Evolutionary conservation across 2,329 filamentous ascomycete species (phyloP), one percentile per base, ranked within the genome.

Genomic region (Alternaria angustiovoidea): DNA sequence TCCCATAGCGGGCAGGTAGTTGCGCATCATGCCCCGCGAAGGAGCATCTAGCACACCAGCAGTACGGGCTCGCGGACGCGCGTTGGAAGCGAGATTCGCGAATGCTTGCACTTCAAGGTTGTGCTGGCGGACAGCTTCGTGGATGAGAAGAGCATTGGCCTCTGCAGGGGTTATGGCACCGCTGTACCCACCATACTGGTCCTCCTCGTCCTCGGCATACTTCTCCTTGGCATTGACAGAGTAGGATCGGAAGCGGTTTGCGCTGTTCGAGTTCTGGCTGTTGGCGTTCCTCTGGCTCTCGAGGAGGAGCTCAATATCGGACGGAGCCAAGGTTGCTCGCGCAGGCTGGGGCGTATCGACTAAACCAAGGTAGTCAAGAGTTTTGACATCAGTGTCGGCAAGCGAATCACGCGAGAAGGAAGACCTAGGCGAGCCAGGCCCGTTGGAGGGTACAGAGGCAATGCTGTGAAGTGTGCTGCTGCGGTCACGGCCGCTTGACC

Each of bases 191-290:
- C 85, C 84, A 72, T 88, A 88, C 61, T 91, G 92, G 16, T 92
- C 89, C 61, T 93, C 91, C 26, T 93, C 90, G 53, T 96, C 94
- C 70, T 96, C 93, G 2, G 91, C 94, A 72, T 98, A 98, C 78
- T 95, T 96, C 77, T 98, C 94, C 80, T 96, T 97, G 57, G 96
- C 96, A 79, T 99, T 99, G 66, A 99, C 95, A 1, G 95, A 99
- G 79, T 97, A 98, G 2, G 95, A 99, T 47, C 95, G 89, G 84
- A 98, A 96, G 53, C 95, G 89, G 77, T 91, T 98, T 44, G 90
- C 86, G 43, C 77, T 91, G 65, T 89, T 90, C 67, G 92, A 86
- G 72, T 91, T 77, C 44, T 74, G 75, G 61, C 67, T 75, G 57
- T 74, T 91, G 44, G 90, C 89, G 59, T 84, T 75, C 55, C 84